A percentile compares a stretch with the other conserved stretches of the same genome.
Conservation (phyloP, 2,329 filamentous ascomycete genomes). For the Ceratocystis eucalypticola region DNA sequence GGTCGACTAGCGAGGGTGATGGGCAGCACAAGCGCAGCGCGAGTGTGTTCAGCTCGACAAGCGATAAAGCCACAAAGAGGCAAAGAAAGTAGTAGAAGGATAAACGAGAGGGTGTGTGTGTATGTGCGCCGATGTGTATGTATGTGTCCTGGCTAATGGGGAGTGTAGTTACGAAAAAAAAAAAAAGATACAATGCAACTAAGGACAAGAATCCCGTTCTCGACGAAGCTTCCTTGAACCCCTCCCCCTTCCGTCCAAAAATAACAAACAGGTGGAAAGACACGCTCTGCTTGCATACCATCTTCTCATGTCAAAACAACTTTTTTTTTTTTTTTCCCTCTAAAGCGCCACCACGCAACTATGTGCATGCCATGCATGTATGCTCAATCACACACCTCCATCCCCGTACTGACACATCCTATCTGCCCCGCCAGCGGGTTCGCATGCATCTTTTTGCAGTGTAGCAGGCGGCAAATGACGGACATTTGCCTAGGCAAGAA, state of each 20-base stretch:
- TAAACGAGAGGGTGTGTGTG: background rate
- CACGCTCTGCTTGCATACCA: background rate
- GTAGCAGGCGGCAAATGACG: too few relatives aligned
- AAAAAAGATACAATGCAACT: background rate
- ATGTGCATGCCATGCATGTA: too few relatives aligned
- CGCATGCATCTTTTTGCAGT: too few relatives aligned
- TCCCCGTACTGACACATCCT: too few relatives aligned
- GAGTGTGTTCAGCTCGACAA: conserved; percentile 59
- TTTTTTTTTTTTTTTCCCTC: too few relatives aligned
- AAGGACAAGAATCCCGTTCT: background rate
- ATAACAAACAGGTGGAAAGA: background rate
- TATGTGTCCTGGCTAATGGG: background rate
- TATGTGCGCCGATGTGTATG: background rate
- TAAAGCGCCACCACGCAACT: too few relatives aligned
- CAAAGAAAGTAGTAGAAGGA: conserved; percentile 37
- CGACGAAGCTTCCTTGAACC: too few relatives aligned
- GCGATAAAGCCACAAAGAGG: conserved; percentile 48
- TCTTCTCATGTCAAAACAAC: too few relatives aligned
- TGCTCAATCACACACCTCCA: too few relatives aligned
- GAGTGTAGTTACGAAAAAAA: background rate
- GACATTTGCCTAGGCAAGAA: too few relatives aligned
- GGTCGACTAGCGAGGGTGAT: conserved; percentile 24
- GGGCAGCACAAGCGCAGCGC: conserved; percentile 60
- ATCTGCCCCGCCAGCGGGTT: too few relatives aligned
- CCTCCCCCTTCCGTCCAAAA: background rate